A percentile compares a stretch with the other conserved stretches of the same genome.
Conservation (phyloP, 2,329 filamentous ascomycete species). For the Ophioceras dolichostomum region DNA sequence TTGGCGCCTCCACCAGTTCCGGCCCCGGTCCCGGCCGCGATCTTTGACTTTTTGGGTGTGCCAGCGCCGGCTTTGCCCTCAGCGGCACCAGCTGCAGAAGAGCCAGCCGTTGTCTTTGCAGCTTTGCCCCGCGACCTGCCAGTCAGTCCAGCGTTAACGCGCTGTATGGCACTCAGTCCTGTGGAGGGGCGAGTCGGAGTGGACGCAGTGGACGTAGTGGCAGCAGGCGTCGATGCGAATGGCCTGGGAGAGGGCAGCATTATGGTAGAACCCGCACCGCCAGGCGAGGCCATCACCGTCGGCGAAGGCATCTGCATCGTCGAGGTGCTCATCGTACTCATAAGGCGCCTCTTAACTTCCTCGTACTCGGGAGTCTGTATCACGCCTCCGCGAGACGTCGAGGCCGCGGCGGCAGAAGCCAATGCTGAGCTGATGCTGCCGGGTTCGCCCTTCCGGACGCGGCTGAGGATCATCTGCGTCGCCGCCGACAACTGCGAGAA, state of each 20-base stretch:
- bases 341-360: slow-evolving; percentile 24
- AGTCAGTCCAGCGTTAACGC: slow-evolving; percentile 11
- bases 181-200: too few relatives aligned
- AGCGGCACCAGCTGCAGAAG: too few relatives aligned
- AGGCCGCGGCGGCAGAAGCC: slow-evolving; percentile 16
- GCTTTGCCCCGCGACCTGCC: neutral
- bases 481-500: slow-evolving; percentile 19
- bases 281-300: slow-evolving; percentile 1
- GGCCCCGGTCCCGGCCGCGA: neutral
- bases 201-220: slow-evolving; percentile 2
- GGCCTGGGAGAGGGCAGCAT: slow-evolving; percentile 4
- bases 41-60: slow-evolving; percentile 3
- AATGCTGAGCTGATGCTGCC: slow-evolving; percentile 21
- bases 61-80: slow-evolving; percentile 2
- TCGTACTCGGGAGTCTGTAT: slow-evolving; percentile 23
- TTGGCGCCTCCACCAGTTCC: neutral
- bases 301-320: slow-evolving; percentile 21
- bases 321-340: slow-evolving; percentile 26
- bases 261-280: slow-evolving; percentile 1
- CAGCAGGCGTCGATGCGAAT: slow-evolving; percentile 1
- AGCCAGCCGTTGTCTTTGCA: neutral
- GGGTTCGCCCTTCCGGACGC: slow-evolving; percentile 19
- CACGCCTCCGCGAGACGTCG: slow-evolving; percentile 7
- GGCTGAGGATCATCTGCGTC: slow-evolving; percentile 26
- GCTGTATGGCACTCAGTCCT: slow-evolving; percentile 13